Base-by-base conservation (phyloP, 2,329 filamentous ascomycete species). In the Zymoseptoria tritici region DNA sequence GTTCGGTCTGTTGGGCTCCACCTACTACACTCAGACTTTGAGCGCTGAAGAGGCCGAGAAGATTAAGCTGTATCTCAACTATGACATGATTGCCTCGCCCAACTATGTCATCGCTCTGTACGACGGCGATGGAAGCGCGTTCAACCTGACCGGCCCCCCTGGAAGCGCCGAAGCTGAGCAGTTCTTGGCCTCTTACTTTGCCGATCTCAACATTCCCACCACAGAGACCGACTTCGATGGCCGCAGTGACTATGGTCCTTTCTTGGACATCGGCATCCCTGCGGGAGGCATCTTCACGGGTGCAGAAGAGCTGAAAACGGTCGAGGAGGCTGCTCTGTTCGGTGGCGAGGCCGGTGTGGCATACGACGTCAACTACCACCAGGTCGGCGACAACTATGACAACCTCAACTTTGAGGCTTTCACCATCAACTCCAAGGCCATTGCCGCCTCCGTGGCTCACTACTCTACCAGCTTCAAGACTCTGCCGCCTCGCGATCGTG, bases 211-310 rank as follows among this genome's bases (percentile, higher is more conserved):
- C 1, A 78, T 85, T 59, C 85, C 85, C 73, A 86, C 85, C 71
- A 88, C 84, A 0, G 84, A 88, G 60, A 89, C 89, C 26, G 82
- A 84, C 2, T 93, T 94, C 65, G 87, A 91, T 67, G 89, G 89
- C 6, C 85, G 89, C 60, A 90, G 86, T 63, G 90, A 94, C 74
- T 93, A 93, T 67, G 87, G 86, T 55, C 86, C 84, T 1, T 92
- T 93, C 77, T 87, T 91, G 68, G 80, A 83, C 26, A 58, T 52
- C 13, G 69, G 66, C 13, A 90, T 92, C 50, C 87, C 89, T 0
- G 84, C 84, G 0, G 88, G 89, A 22, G 89, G 89, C 29, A 84
- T 92, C 62, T 88, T 88, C 57, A 91, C 89, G 2, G 89, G 89
- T 49, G 89, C 89, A 1, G 89, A 92, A 73, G 87, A 83, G 11